phyloP scores from a whole-genome alignment of 805 yeast species.

The Candida methanosorbosa region DNA sequence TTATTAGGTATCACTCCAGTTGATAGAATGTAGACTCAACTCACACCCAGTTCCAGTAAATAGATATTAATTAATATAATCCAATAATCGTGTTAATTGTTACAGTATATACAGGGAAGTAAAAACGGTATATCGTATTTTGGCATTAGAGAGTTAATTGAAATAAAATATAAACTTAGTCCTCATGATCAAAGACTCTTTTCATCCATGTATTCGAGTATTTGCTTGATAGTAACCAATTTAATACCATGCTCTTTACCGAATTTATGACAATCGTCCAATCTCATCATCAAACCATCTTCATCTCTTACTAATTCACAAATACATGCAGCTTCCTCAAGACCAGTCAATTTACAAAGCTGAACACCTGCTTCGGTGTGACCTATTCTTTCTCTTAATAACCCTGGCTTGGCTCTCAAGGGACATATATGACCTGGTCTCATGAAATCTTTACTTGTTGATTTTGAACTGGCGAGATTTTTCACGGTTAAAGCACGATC shows the following conservation, averaged over 20 bases:
- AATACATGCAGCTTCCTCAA: conserved; percentile 82
- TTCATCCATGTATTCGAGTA: conserved; percentile 44
- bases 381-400: conserved; percentile 75
- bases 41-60: neutral
- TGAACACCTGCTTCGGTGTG: conserved; percentile 98
- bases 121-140: no score
- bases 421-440: conserved; percentile 96
- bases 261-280: conserved; percentile 75
- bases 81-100: no score
- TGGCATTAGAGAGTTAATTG: no score
- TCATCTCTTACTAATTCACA: conserved; percentile 90
- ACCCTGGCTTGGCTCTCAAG: conserved; percentile 80
- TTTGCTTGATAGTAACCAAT: conserved; percentile 69
- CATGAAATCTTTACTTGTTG: conserved; percentile 59
- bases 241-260: conserved; percentile 53
- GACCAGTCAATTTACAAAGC: conserved; percentile 65
- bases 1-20: conserved; percentile 95
- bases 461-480: conserved; percentile 52
- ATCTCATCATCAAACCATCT: conserved; percentile 93
- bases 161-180: no score
- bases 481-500: conserved; percentile 84
- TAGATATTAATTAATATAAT: no score
- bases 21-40: conserved; percentile 74
- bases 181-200: conserved; percentile 8
- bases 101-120: no score